Percentiles rank a stretch among this genome's conserved stretches.
Conservation (phyloP, 2,329 filamentous ascomycete species). For the Thermomyces lanuginosus region DNA sequence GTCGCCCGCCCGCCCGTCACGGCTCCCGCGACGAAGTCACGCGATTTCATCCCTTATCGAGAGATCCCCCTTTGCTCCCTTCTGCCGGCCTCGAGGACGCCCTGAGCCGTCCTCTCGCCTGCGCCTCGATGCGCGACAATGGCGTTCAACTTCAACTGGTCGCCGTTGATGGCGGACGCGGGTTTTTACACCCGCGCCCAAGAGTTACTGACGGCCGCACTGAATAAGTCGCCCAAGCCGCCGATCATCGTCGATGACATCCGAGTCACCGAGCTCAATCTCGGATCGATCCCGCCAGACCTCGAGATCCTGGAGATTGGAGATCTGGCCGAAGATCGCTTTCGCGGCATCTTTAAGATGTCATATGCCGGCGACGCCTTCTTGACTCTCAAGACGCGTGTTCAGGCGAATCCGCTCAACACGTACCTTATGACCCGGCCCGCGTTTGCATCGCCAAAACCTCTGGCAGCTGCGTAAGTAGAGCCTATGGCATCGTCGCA, state of each 20-base stretch:
- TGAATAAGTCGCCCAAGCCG: conserved; percentile 96
- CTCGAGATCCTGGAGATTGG: conserved; percentile 96
- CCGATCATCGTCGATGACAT: conserved; percentile 99
- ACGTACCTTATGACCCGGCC: conserved; percentile 88
- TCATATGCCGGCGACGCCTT: conserved; percentile 92
- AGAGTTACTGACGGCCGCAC: conserved; percentile 80
- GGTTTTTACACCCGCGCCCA: conserved; percentile 77
- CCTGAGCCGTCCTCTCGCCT: no score
- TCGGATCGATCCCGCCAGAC: conserved; percentile 85
- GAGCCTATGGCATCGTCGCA: background rate
- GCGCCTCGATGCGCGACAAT: conserved; percentile 36
- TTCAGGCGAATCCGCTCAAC: conserved; percentile 95
- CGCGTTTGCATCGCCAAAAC: conserved; percentile 79
- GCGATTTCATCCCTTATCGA: conserved; percentile 3
- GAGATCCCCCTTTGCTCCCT: conserved; percentile 6
- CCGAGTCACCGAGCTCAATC: conserved; percentile 90
- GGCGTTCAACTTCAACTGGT: conserved; percentile 99
- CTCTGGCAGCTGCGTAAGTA: conserved; percentile 59
- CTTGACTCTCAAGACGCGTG: conserved; percentile 82
- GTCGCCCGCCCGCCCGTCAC: conserved; percentile 5
- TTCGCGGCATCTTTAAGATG: conserved; percentile 99
- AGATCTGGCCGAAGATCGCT: conserved; percentile 89
- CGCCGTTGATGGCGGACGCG: conserved; percentile 89
- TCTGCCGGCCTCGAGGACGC: no score
- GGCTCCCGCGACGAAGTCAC: no score